Evolutionary conservation across 306 rosid species (phyloP), one percentile per base, ranked within the genome.

Genomic region (Dalbergia oliveri): DNA sequence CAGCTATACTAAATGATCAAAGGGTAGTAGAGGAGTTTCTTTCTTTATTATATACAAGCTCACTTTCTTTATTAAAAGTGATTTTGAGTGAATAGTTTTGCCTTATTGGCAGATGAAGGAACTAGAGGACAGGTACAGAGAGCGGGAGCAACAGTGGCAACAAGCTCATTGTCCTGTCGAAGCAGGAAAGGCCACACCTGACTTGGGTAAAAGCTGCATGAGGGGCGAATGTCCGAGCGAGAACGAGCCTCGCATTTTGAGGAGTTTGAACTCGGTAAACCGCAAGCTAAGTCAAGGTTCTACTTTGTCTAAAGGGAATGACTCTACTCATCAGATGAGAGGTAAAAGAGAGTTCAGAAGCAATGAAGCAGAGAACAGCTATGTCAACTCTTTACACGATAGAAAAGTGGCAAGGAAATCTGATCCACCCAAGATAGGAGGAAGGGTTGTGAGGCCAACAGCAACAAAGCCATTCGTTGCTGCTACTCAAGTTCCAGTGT

Each of bases 341-440:
- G 84, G 68, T 84, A 93, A 87, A 82, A 78, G 97, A 63, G 93
- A 84, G 41, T 87, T 77, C 11, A 88, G 88, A 89, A 86, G 86
- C 84, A 89, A 84, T 73, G 97, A 93, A 54, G 79, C 78, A 68
- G 98, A 91, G 84, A 93, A 88, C 89, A 77, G 82, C 35, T 61
- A 18, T 66, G 70, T 23, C 41, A 37, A 82, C 66, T 78, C 87
- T 19, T 78, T 89, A 11, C 78, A 78, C 6, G 87, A 84, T 49
- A 84, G 82, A 57, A 93, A 78, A 77, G 54, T 88, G 23, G 65
- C 73, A 56, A 86, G 97, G 88, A 93, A 91, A 85, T 93, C 98
- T 63, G 97, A 93, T 63, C 98, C 98, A 9, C 92, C 97, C 13
- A 91, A 34, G 78, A 57, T 89, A 78, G 77, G 88, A 75, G 77